Conservation (phyloP, 2,329 filamentous ascomycete species). For the Fusarium kyushuense region DNA sequence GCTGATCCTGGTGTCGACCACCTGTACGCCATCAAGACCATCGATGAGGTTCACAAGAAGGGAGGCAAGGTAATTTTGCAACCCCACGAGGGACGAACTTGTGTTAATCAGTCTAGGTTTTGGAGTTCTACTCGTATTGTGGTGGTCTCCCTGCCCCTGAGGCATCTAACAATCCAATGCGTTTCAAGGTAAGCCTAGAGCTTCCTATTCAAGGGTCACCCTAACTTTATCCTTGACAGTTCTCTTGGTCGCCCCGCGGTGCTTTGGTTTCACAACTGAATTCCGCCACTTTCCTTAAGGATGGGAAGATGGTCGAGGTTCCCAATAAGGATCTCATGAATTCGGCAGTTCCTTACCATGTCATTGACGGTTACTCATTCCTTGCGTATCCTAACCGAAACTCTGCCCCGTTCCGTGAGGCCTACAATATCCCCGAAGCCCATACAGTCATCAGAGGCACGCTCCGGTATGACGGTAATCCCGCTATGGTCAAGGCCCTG, state of each 20-base stretch:
- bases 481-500: background rate
- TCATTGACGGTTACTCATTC: background rate
- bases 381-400: background rate
- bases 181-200: too few species aligned
- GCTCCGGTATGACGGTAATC: background rate
- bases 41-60: background rate
- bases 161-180: background rate
- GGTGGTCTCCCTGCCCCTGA: background rate
- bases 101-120: background rate
- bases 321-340: background rate
- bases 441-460: background rate
- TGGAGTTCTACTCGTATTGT: background rate
- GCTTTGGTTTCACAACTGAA: background rate
- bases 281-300: background rate
- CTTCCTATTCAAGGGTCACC: too few species aligned
- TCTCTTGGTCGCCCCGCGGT: background rate
- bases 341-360: background rate
- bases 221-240: rapidly evolving
- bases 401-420: background rate
- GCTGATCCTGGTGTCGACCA: background rate
- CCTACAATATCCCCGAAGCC: background rate
- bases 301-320: background rate
- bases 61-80: background rate
- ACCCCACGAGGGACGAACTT: too few species aligned
- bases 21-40: background rate